Evolutionary conservation across 2,329 filamentous ascomycete genomes (phyloP), one percentile per base, ranked within the genome.

Genomic region (Periglandula ipomoeae): DNA sequence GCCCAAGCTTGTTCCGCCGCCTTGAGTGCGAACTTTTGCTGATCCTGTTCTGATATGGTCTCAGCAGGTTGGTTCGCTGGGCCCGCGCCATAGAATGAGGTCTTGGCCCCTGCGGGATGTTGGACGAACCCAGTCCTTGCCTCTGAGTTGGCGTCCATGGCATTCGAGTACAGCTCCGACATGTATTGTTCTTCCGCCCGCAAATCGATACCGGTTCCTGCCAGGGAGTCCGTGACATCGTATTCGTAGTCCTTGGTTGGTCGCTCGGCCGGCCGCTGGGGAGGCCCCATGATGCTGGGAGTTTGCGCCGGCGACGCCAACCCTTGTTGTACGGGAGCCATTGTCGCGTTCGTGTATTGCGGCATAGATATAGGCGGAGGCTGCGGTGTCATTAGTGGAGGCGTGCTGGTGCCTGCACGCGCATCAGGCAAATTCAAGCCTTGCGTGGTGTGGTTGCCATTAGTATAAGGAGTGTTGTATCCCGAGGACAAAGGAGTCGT

Each of bases 101-200:
- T 67, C 54, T 77, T 77, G 37, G 71, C 64, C 11, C 78, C 76
- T 1, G 79, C 67, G 7, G 74, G 68, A 52, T 84, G 78, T 5
- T 67, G 62, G 17, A 65, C 58, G 20, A 79, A 68, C 13, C 82
- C 70, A 42, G 75, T 71, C 59, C 75, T 66, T 46, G 74, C 66
- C 56, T 81, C 71, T 47, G 63, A 58, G 22, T 62, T 68, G 48
- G 63, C 59, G 48, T 72, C 69, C 51, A 71, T 73, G 8, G 73
- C 60, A 30, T 65, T 74, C 40, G 79, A 76, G 60, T 82, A 84
- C 49, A 81, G 72, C 51, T 81, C 82, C 40, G 87, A 83, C 64
- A 93, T 74, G 55, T 82, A 87, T 57, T 89, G 87, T 60, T 94
- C 88, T 65, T 95, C 90, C 55, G 89, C 89, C 50, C 85, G 82